Evolutionary conservation across 1,284 basidiomycete genomes (phyloP), one percentile per base, ranked within the genome.

Genomic region (Paramarasmius palmivorus): DNA sequence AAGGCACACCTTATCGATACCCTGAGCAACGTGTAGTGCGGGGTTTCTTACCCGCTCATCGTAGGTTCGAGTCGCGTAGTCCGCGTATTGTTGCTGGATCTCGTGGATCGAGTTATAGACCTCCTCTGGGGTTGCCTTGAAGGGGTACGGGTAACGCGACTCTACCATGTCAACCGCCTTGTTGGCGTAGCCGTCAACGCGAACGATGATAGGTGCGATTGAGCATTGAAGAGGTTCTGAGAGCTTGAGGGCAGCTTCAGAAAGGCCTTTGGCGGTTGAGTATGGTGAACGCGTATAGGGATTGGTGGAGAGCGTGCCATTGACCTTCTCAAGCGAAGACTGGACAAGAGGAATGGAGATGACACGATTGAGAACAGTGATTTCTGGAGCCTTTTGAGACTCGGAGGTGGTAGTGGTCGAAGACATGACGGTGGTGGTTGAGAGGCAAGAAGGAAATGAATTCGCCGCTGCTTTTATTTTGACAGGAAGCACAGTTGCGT

Each of bases 161-260:
- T 90, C 77, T 49, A 91, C 84, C n/a, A 68, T 81, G 63, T 92
- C 88, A 47, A 90, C 75, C 22, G 81, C 86, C 71, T 82, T 84
- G 76, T 90, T 89, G 17, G 86, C 89, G 55, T 73, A 73, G 22
- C 69, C 79, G 61, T 92, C 83, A 6, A 81, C 86, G 48, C 79
- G 76, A 37, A 74, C 70, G 59, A 90, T 77, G 39, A 89, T 66
- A 17, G 90, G 87, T 0, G 83, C 83, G 26, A 91, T 70, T 52
- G 77, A 79, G 49, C 76, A 71, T 61, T 87, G 84, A 42, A 90
- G 57, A 14, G 89, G 87, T 59, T 83, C 81, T 0, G 85, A 77
- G 61, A 78, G 77, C 64, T 75, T 81, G 65, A 83, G 80, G 2
- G 86, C 86, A 22, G 80, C 74, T 36, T 72, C 73, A 2, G 84